A percentile compares a stretch with the other conserved stretches of the same genome.
Conservation (phyloP, 148 eudicot genomes). For the Arctostaphylos glauca region DNA sequence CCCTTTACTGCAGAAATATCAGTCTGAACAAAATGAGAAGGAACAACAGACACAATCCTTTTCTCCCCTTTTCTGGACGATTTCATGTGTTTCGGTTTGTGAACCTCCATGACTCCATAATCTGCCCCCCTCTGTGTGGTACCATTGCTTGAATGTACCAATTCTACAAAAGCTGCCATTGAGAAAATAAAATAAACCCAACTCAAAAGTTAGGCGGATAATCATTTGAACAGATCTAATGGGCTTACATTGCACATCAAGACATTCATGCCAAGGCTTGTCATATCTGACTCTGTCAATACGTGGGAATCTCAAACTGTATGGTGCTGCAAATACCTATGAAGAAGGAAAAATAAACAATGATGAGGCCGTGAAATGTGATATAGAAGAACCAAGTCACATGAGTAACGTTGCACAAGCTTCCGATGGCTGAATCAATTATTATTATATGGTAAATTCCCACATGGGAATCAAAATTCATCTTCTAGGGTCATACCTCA, state of each 20-base stretch:
- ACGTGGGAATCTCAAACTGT: conserved; percentile 90
- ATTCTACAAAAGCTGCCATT: conserved; percentile 64
- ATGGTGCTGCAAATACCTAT: conserved; percentile 84
- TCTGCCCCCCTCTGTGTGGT: conserved; percentile 59
- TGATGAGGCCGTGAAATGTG: neutral
- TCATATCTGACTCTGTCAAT: conserved; percentile 88
- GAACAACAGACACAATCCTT: conserved; percentile 56
- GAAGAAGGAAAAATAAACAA: conserved; percentile 9
- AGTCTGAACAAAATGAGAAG: conserved; percentile 80
- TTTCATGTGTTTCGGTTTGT: conserved; percentile 49
- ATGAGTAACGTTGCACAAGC: conserved; percentile 3
- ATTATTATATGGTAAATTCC: neutral
- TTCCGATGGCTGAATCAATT: neutral
- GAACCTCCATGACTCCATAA: conserved; percentile 29
- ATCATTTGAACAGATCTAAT: neutral
- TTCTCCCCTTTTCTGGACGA: conserved; percentile 52
- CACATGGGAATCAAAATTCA: neutral
- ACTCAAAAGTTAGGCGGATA: neutral
- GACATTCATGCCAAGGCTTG: conserved; percentile 98
- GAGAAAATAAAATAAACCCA: neutral
- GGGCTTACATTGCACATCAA: conserved; percentile 74
- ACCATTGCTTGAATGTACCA: conserved; percentile 85
- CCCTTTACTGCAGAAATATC: conserved; percentile 86
- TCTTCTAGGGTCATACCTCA: conserved; percentile 38
- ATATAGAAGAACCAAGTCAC: conserved; percentile 8